Evolutionary conservation across 2,329 filamentous ascomycete species (phyloP).

Genomic region (Ceratocystis colombiana): DNA sequence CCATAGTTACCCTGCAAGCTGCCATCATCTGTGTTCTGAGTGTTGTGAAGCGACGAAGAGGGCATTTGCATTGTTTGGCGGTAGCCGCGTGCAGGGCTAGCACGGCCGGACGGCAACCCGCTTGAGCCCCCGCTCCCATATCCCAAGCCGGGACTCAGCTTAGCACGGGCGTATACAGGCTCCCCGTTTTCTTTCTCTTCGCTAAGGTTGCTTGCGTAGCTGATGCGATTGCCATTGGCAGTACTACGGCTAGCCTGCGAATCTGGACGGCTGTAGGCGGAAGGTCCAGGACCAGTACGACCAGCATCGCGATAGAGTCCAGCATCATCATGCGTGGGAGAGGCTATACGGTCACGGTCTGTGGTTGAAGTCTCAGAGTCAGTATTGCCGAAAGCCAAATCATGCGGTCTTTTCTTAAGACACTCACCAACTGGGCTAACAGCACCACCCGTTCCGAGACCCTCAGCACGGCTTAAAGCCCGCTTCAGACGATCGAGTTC

Average conservation of each 20-base stretch:
- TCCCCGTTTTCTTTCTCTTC: slow-evolving; percentile 71
- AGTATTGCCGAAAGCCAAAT: slow-evolving; percentile 25
- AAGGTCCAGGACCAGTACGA: slow-evolving; percentile 30
- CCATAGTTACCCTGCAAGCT: slow-evolving; percentile 21
- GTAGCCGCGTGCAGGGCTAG: slow-evolving; percentile 49
- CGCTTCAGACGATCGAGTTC: slow-evolving; percentile 92
- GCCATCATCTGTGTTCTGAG: slow-evolving; percentile 19
- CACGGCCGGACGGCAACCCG: slow-evolving; percentile 45
- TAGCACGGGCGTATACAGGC: slow-evolving; percentile 39
- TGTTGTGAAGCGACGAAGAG: slow-evolving; percentile 17
- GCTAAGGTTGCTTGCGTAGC: slow-evolving; percentile 55
- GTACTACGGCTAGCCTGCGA: slow-evolving; percentile 27
- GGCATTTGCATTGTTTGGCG: slow-evolving; percentile 32
- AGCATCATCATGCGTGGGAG: slow-evolving; percentile 36
- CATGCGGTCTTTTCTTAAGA: slow-evolving; percentile 27
- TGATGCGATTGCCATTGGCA: slow-evolving; percentile 44
- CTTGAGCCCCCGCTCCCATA: slow-evolving; percentile 31
- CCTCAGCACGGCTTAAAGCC: slow-evolving; percentile 57
- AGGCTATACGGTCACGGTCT: slow-evolving; percentile 34
- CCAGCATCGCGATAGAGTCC: slow-evolving; percentile 48
- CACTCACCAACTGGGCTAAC: slow-evolving; percentile 27
- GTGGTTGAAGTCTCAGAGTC: slow-evolving; percentile 25
- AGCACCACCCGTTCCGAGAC: slow-evolving; percentile 34
- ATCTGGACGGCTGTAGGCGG: slow-evolving; percentile 17
- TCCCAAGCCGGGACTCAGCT: slow-evolving; percentile 45